A percentile compares a stretch with the other conserved stretches of the same genome.
phyloP scores from a whole-genome alignment of 169 alveolate genomes.

The Plasmodium vinckei region DNA sequence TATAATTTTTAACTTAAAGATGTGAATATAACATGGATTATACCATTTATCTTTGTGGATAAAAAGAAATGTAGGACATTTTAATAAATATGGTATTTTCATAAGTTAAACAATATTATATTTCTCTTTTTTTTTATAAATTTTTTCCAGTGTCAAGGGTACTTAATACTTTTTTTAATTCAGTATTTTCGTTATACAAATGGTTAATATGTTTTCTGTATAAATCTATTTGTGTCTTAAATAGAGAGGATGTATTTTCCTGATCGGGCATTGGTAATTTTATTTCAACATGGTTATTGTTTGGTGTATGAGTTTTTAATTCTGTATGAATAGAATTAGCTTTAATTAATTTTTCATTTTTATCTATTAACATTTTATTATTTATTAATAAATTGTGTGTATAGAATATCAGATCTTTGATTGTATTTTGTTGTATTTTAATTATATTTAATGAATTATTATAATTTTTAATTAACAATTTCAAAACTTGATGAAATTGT shows the following conservation, averaged over 20 bases:
- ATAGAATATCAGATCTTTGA: slow-evolving; percentile 39
- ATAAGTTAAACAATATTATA: not conserved
- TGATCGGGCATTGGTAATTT: slow-evolving; percentile 16
- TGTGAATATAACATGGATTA: too few species aligned
- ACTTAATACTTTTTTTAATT: slow-evolving; percentile 29
- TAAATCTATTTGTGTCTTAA: slow-evolving; percentile 53
- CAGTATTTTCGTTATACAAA: slow-evolving; percentile 54
- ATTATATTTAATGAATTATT: slow-evolving; percentile 55
- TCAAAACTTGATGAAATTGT: slow-evolving; percentile 21
- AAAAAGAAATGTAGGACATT: too few species aligned
- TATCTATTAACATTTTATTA: slow-evolving; percentile 45
- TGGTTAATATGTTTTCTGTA: slow-evolving; percentile 65
- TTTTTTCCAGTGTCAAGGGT: slow-evolving; percentile 7
- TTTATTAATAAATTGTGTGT: slow-evolving; percentile 53
- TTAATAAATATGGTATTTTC: too few species aligned
- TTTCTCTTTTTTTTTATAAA: slow-evolving; percentile 1
- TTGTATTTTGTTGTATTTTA: slow-evolving; percentile 52
- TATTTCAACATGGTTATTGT: not conserved
- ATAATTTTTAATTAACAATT: slow-evolving; percentile 39
- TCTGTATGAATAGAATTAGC: slow-evolving; percentile 5
- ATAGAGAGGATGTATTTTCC: slow-evolving; percentile 20
- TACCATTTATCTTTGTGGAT: too few species aligned
- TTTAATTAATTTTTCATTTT: slow-evolving; percentile 37
- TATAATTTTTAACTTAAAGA: too few species aligned
- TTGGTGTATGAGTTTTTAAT: slow-evolving; percentile 3